Base-by-base conservation (phyloP, 495 filamentous ascomycete genomes). In the Rusavskia elegans region DNA sequence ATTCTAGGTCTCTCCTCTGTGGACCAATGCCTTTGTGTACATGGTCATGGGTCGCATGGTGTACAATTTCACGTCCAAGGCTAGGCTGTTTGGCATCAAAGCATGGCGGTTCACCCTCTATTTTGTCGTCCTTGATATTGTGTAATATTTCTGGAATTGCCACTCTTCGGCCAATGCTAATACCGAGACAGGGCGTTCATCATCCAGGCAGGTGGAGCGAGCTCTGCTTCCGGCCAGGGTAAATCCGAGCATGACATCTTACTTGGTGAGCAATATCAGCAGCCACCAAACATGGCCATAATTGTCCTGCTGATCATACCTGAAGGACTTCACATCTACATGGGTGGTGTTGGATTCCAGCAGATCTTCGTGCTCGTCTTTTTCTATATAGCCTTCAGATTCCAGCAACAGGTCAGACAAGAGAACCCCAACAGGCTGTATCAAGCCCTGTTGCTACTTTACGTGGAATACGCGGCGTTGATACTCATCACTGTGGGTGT, bases 1-100 rank as follows among this genome's bases (percentile, higher is more conserved):
- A 61, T 1, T 62, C 56, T 65, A 59, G 52, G 60, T 49, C 41
- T 39, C 50, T 30, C 52, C 52, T 2, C 42, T 58, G 51, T 67
- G 77, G 74, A 69, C 82, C 54, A 83, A 85, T 37, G 81, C 81
- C 3, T 84, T 77, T 57, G 67, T 72, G n/a, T 86, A 84, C 68
- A 83, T 84, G 80, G 72, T 76, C 16, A 62, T 84, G 45, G 80
- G 76, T 1, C 70, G 82, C 7, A 70, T 84, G 68, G 72, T 84
- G 16, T 69, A 70, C 57, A 77, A 75, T 61, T 82, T 74, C 63
- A 58, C 75, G n/a, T 67, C 72, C 1, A 60, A 64, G 10, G 62
- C 71, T 32, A 64, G 63, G 21, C 63, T 83, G 9, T 65, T 60
- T 37, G 57, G 67, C 2, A 65, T 85, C 57, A 72, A 73, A 17